Base-by-base conservation (phyloP, 805 yeast species). In the Pichia californica region DNA sequence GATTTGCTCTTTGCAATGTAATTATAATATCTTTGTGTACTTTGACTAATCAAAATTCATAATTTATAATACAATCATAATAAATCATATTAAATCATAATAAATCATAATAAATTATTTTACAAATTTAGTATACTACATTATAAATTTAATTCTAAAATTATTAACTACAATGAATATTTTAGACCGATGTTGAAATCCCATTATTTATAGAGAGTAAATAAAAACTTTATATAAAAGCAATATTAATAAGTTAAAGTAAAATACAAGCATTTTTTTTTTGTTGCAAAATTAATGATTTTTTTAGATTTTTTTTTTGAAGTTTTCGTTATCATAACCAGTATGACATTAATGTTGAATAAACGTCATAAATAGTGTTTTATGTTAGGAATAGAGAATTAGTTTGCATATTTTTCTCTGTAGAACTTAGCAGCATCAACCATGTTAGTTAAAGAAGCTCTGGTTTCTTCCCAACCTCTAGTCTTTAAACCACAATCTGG, bases 401-500 rank as follows among this genome's bases (percentile, higher is more conserved):
- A 57, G 50, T 61, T 51, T 42, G 63, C 49, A 60, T 68, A 52
- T 57, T 61, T 53, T 50, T 55, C 61, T 69, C 94, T 86, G 95
- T 77, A 91, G 73, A 78, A 79, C 80, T 93, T 91, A 65, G 98
- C 98, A 66, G 99, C 98, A 58, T 85, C 93, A 68, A 93, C 98
- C 99, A 93, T 93, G 76, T 93, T 86, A 70, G 95, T 86, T 73
- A 93, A 83, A 63, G 95, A 88, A 66, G 82, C 88, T 68, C 74
- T 88, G 62, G 91, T 87, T 81, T 93, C 99, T 61, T 85, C 88
- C 99, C 99, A 93, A 61, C 95, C 96, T 83, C 99, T 89, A 70
- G 99, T 93, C 86, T 93, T 93, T 72, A 93, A 82, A 81, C 99
- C 99, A 82, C 99, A 93, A 78, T 93, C 99, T 66, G 99, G 99